Evolutionary conservation across 176 grass and related monocot genomes (phyloP).

Genomic region (Oryza australiensis): DNA sequence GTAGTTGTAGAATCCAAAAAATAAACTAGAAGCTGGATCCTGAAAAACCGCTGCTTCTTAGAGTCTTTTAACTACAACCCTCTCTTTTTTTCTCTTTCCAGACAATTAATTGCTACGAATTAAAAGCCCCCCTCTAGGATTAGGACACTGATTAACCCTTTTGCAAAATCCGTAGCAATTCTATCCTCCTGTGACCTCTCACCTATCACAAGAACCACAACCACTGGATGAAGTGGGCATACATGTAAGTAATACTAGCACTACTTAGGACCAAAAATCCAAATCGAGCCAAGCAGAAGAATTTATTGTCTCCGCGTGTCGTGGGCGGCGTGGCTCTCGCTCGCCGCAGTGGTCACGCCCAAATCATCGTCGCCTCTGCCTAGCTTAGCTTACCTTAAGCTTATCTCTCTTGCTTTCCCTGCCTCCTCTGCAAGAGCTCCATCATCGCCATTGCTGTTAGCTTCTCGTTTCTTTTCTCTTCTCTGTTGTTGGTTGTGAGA

Average conservation of each 20-base stretch:
- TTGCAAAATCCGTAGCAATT: background rate
- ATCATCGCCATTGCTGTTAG: background rate
- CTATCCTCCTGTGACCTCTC: background rate
- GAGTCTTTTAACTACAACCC: background rate
- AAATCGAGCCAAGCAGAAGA: background rate
- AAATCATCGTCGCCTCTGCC: background rate
- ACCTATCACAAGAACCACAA: background rate
- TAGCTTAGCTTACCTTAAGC: background rate
- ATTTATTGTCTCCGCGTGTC: background rate
- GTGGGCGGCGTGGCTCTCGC: constrained; percentile 8
- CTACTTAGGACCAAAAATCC: background rate
- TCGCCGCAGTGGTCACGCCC: constrained; percentile 5
- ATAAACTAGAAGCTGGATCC: no score
- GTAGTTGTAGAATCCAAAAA: no score
- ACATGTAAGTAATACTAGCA: background rate
- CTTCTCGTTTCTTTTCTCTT: background rate
- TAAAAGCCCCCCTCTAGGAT: background rate
- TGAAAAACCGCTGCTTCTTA: no score
- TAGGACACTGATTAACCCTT: background rate
- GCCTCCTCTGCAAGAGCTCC: background rate
- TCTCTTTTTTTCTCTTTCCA: background rate
- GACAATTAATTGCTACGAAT: background rate
- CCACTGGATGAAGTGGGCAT: background rate
- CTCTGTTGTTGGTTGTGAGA: background rate
- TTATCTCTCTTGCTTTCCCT: background rate